Percentiles rank a stretch among this genome's conserved stretches.
Evolutionary conservation across 2,329 filamentous ascomycete species (phyloP).

Genomic region (Phaeosphaeriaceae sp.): DNA sequence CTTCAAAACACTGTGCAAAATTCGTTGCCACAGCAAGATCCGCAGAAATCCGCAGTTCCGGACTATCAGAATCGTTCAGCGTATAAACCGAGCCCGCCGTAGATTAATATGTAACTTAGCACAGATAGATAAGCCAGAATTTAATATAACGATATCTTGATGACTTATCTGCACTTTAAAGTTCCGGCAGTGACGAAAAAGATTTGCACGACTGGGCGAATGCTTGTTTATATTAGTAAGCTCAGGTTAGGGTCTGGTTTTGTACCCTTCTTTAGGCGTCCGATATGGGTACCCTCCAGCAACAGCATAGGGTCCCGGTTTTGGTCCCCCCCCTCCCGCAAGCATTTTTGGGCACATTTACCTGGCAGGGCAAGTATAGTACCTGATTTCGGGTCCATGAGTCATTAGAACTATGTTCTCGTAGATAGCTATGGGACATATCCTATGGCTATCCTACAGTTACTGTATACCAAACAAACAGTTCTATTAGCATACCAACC

Average conservation of each 20-base stretch:
- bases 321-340: background rate
- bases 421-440: constrained; percentile 1
- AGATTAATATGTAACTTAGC: background rate
- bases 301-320: background rate
- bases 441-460: background rate
- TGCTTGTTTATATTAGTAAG: background rate
- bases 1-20: constrained; percentile 8
- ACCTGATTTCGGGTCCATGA: background rate
- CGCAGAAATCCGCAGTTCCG: constrained; percentile 12
- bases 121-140: constrained; percentile 1
- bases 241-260: background rate
- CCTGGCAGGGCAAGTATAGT: background rate
- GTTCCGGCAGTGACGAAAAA: background rate
- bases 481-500: too few relatives aligned
- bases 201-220: background rate
- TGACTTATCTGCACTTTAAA: background rate
- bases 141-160: background rate
- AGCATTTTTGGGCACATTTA: background rate
- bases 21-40: constrained; percentile 13
- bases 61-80: constrained; percentile 8
- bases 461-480: background rate
- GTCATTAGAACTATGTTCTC: background rate
- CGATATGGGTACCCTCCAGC: background rate
- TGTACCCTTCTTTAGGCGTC: background rate
- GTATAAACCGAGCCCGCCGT: constrained; percentile 10